Base-by-base conservation (phyloP, 768 basidiomycete genomes). In the Lentinula sp. region DNA sequence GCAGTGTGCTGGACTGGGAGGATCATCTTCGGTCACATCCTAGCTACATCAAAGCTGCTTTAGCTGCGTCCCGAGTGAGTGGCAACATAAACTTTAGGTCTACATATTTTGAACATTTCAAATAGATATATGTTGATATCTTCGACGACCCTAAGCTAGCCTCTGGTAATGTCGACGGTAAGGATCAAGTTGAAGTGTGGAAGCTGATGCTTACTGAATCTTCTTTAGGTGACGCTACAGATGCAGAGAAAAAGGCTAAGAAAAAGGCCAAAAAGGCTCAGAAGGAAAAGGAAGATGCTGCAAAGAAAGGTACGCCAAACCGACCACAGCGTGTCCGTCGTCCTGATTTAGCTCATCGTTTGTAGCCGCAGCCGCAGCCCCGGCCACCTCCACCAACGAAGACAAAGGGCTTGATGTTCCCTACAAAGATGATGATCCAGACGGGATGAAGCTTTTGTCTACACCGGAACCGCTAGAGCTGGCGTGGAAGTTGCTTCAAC, bases 201-300 rank as follows among this genome's bases (percentile, higher is more conserved):
- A 16, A 4, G 21, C 2, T 51, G 9, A n/a, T 18, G 4, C 15
- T 51, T 8, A 51, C 32, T 7, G 50, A 32, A 9, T 3, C 23
- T 18, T 39, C 53, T 50, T 68, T 65, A 84, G 80, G 66, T 18
- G 71, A 73, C 35, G 70, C 84, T 21, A 78, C 84, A 3, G 86
- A 83, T 28, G 82, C 82, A 4, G 87, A 86, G 73, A 91, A 91
- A 71, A 91, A 92, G 70, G 89, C 89, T 0, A 87, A 87, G 70
- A 92, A 91, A 73, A 93, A 90, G 71, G 91, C 90, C 11, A 93
- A 92, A 74, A 93, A 91, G 70, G 80, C 86, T 1, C 78, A 79
- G 63, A 89, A 86, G 67, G 76, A 76, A 0, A 78, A 83, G 63
- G 89, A 88, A 56, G 88, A 89, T 49, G 73, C 73, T 59, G 55